phyloP scores from a whole-genome alignment of 2,329 filamentous ascomycete species.

The Bipolaris bicolor region DNA sequence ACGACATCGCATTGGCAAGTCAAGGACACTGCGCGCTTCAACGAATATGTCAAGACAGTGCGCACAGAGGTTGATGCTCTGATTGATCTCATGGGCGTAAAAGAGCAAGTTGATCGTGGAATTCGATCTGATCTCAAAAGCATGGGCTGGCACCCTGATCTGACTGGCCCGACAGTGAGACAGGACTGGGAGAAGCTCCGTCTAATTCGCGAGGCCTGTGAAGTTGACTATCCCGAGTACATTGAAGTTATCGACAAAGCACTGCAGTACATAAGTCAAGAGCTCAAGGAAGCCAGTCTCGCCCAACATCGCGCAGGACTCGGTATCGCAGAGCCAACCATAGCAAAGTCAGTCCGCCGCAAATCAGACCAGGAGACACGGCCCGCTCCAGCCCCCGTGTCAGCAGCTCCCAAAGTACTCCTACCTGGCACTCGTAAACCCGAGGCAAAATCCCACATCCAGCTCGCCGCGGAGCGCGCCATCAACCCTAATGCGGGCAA shows the following conservation, averaged over 20 bases:
- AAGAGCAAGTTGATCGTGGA: slow-evolving; percentile 53
- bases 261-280: slow-evolving; percentile 51
- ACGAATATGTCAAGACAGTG: slow-evolving; percentile 50
- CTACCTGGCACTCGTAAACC: neutral
- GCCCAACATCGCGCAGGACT: slow-evolving; percentile 26
- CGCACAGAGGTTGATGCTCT: slow-evolving; percentile 54
- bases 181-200: slow-evolving; percentile 52
- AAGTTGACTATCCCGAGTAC: slow-evolving; percentile 54
- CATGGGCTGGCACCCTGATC: slow-evolving; percentile 58
- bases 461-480: slow-evolving; percentile 30
- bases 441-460: slow-evolving; percentile 30
- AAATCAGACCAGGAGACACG: slow-evolving; percentile 33
- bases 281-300: slow-evolving; percentile 37
- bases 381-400: slow-evolving; percentile 9
- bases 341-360: slow-evolving; percentile 22
- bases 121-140: slow-evolving; percentile 54
- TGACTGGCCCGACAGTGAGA: slow-evolving; percentile 40
- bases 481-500: slow-evolving; percentile 24
- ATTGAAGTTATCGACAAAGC: slow-evolving; percentile 51
- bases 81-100: slow-evolving; percentile 51
- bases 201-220: slow-evolving; percentile 53
- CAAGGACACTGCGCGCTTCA: slow-evolving; percentile 50
- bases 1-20: slow-evolving; percentile 51
- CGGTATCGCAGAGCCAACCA: slow-evolving; percentile 14
- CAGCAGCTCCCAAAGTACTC: neutral